A percentile compares a stretch with the other conserved stretches of the same genome.
Evolutionary conservation across 768 basidiomycete genomes (phyloP).

Genomic region (Tulasnella sp.): DNA sequence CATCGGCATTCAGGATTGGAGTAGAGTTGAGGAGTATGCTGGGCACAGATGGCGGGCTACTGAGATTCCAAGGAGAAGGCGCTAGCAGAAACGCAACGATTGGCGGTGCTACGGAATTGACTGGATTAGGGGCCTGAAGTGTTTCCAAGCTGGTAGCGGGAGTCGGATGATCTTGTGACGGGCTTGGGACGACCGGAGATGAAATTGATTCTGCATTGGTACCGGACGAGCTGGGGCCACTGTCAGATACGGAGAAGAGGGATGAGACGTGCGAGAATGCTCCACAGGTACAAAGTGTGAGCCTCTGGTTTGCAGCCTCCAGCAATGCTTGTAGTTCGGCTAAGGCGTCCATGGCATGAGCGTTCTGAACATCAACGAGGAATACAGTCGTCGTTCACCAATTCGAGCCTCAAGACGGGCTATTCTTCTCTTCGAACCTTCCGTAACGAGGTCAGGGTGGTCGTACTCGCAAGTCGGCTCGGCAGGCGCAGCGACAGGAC

Average conservation of each 20-base stretch:
- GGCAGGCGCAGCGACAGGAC: slow-evolving; percentile 2
- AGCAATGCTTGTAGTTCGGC: slow-evolving; percentile 21
- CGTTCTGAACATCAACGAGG: not conserved
- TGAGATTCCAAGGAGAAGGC: not conserved
- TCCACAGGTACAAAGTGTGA: slow-evolving; percentile 1
- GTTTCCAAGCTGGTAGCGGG: not conserved
- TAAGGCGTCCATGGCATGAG: not conserved
- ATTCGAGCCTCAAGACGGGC: slow-evolving; percentile 17
- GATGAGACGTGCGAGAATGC: not conserved
- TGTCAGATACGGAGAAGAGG: not conserved
- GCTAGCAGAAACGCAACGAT: not conserved
- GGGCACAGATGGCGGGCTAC: not conserved
- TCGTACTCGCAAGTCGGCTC: slow-evolving; percentile 22
- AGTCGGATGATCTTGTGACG: not conserved
- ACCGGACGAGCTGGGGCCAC: not conserved
- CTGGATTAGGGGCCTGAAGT: not conserved
- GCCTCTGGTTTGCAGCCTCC: not conserved
- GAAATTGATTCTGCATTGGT: not conserved
- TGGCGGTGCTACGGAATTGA: not conserved
- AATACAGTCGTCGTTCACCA: not conserved
- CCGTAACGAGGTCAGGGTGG: slow-evolving; percentile 23
- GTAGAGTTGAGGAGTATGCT: not conserved
- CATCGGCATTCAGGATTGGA: not conserved
- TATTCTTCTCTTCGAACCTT: slow-evolving; percentile 18
- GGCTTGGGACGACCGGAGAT: not conserved